Conservation (phyloP, 2,329 filamentous ascomycete species). For the Bisporella sp. region DNA sequence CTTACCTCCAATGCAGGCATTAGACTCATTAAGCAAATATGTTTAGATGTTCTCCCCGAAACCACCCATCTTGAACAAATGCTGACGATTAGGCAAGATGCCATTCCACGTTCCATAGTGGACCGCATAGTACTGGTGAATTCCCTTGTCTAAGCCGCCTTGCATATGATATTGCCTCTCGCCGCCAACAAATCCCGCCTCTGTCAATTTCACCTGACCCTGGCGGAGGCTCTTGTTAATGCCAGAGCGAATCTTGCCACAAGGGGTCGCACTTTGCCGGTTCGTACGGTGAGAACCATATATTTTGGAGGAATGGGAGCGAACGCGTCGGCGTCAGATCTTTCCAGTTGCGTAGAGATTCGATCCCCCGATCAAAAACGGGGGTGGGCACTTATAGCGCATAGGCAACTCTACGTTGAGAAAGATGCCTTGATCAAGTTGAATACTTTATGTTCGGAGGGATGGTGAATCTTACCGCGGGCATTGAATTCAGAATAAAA, state of each 20-base stretch:
- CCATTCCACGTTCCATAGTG: conserved; percentile 50
- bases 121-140: conserved; percentile 49
- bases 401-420: no score
- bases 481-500: no score
- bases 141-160: conserved; percentile 55
- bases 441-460: no score
- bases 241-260: conserved; percentile 37
- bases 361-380: no score
- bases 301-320: no score
- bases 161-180: conserved; percentile 57
- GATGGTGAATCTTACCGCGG: no score
- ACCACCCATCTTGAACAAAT: conserved; percentile 47
- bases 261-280: no score
- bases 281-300: no score
- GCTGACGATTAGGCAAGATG: conserved; percentile 41
- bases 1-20: conserved; percentile 58
- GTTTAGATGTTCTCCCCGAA: conserved; percentile 58
- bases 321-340: no score
- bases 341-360: no score
- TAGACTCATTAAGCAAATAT: conserved; percentile 51
- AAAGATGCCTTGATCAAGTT: no score
- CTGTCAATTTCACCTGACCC: conserved; percentile 12
- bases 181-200: conserved; percentile 46
- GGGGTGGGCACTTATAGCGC: no score
- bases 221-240: conserved; percentile 32